phyloP scores from a whole-genome alignment of 371 early-diverging fungal species.

The Rhizopus delemar region DNA sequence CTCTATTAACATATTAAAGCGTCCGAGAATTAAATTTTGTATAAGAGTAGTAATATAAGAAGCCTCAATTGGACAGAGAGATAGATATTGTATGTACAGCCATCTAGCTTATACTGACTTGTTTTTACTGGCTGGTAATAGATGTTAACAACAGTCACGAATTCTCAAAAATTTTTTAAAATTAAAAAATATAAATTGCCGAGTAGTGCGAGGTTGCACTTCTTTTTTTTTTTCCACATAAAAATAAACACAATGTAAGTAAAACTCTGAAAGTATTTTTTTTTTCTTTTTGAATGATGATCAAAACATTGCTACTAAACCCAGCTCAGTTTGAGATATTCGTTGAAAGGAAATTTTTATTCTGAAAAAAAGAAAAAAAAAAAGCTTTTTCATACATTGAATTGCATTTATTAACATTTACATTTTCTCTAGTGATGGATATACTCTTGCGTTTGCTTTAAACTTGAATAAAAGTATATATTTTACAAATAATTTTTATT shows the following conservation, averaged over 20 bases:
- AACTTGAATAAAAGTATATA: no score
- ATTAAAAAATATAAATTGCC: conserved; percentile 1
- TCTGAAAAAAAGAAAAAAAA: conserved; percentile 6
- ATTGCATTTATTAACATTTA: no score
- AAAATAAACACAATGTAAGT: not conserved
- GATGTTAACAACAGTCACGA: no score
- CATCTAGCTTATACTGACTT: no score
- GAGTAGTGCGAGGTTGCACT: not conserved
- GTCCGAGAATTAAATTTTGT: no score
- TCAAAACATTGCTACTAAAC: conserved; percentile 5
- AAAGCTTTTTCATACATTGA: no score
- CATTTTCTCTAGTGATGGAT: conserved; percentile 11
- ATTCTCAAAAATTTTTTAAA: not conserved
- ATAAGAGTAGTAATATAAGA: no score
- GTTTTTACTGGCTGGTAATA: no score
- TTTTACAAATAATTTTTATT: no score
- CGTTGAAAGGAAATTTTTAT: conserved; percentile 2
- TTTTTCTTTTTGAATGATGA: conserved; percentile 3
- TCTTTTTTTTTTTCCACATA: not conserved
- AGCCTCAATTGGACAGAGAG: no score
- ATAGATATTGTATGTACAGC: no score
- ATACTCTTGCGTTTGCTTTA: conserved; percentile 8
- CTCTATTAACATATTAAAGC: no score
- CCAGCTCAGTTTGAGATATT: conserved; percentile 5
- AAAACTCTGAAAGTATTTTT: not conserved